A percentile compares a stretch with the other conserved stretches of the same genome.
These are phyloP conservation scores for Saccharomycopsis sp. DNA, from an alignment of 805 yeast species.

Conservation along the genomic window DNA sequence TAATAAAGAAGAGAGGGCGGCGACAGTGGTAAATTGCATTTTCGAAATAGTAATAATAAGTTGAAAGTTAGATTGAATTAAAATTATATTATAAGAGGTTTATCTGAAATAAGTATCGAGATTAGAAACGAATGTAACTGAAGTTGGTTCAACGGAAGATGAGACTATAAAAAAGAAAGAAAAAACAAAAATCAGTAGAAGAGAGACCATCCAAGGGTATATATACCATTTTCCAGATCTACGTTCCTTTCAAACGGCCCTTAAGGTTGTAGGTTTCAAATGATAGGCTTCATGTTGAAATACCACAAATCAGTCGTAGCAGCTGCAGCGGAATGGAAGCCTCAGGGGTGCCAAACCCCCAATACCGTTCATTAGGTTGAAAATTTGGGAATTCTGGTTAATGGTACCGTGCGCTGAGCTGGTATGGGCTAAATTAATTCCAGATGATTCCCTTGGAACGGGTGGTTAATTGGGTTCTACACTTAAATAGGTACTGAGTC, in stretches of 20 bases:
- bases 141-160: not conserved
- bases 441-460: too few relatives aligned
- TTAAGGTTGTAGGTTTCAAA: not conserved
- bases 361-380: too few relatives aligned
- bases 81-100: too few relatives aligned
- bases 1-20: slow-evolving; percentile 22
- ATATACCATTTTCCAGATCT: too few relatives aligned
- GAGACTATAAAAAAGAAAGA: not conserved
- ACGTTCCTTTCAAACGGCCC: not conserved
- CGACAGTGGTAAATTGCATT: slow-evolving; percentile 34
- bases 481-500: too few relatives aligned
- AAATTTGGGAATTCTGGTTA: too few relatives aligned
- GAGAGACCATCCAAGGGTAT: too few relatives aligned
- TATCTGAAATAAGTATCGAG: not conserved
- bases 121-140: not conserved
- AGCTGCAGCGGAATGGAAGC: not conserved
- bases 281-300: not conserved
- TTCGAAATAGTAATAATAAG: slow-evolving; percentile 13
- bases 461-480: too few relatives aligned
- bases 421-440: too few relatives aligned
- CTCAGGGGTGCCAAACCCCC: not conserved
- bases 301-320: not conserved
- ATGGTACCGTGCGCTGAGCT: too few relatives aligned
- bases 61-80: not conserved
- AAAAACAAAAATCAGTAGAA: not conserved